A percentile compares a stretch with the other conserved stretches of the same genome.
phyloP scores from a whole-genome alignment of 2,329 filamentous ascomycete genomes.

The Bipolaris cookei region DNA sequence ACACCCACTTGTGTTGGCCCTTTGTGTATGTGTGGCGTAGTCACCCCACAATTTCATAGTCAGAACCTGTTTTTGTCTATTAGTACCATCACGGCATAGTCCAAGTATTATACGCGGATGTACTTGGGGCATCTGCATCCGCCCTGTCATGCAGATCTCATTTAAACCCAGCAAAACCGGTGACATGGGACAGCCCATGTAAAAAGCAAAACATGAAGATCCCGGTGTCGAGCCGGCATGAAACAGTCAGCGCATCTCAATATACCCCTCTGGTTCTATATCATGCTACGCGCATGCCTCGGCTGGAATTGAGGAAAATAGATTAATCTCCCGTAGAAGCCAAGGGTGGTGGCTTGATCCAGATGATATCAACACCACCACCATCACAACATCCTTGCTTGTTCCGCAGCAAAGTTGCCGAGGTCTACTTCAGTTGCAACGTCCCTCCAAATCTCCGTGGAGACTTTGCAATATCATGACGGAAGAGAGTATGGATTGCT shows the following conservation, averaged over 20 bases:
- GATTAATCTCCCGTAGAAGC: slow-evolving; percentile 1
- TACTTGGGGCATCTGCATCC: too few species aligned
- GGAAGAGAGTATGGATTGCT: background rate
- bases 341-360: slow-evolving; percentile 1
- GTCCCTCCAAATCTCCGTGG: background rate
- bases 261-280: background rate
- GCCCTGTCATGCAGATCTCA: background rate
- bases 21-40: background rate
- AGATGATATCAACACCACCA: slow-evolving; percentile 6
- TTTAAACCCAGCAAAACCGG: background rate
- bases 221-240: background rate
- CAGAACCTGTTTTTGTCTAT: too few species aligned
- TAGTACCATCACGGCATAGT: too few species aligned
- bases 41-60: background rate
- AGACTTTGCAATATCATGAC: background rate
- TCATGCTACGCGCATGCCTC: background rate
- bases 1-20: background rate
- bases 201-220: background rate
- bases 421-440: slow-evolving; percentile 1
- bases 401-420: slow-evolving; percentile 5
- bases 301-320: background rate
- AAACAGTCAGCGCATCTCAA: background rate
- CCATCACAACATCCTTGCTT: slow-evolving; percentile 1
- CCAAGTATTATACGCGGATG: too few species aligned
- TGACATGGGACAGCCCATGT: background rate